Evolutionary conservation across 352 stramenopile species (phyloP).

Genomic region (Globisporangium spinosum): DNA sequence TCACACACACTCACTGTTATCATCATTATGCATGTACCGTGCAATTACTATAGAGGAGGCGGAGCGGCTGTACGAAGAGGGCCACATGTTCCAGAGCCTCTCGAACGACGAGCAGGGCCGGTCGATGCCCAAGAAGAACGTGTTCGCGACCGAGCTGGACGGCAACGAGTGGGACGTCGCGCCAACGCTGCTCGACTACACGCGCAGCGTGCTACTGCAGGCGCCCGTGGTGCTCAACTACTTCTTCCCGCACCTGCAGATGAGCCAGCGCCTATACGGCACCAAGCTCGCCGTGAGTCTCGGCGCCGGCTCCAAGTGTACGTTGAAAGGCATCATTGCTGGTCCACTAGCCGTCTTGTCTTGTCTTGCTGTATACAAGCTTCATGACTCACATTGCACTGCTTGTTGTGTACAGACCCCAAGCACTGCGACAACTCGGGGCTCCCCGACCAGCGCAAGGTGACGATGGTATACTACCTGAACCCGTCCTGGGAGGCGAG

Average conservation of each 20-base stretch:
- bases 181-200: constrained; percentile 47
- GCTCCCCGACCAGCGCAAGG: constrained; percentile 47
- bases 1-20: not conserved
- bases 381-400: not conserved
- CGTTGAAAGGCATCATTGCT: constrained; percentile 6
- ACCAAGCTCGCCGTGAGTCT: constrained; percentile 53
- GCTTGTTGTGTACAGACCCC: constrained; percentile 26
- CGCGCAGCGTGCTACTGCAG: constrained; percentile 46
- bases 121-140: constrained; percentile 39
- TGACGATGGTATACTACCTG: constrained; percentile 77
- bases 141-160: constrained; percentile 47
- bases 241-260: constrained; percentile 46
- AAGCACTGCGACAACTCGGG: constrained; percentile 56
- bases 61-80: constrained; percentile 40
- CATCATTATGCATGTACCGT: not conserved
- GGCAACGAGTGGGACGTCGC: constrained; percentile 48
- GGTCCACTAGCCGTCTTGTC: not conserved
- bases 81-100: constrained; percentile 49
- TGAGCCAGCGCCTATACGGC: constrained; percentile 39
- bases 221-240: constrained; percentile 41
- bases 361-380: not conserved
- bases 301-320: constrained; percentile 45
- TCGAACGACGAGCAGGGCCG: constrained; percentile 42
- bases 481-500: constrained; percentile 58
- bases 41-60: constrained; percentile 26